Evolutionary conservation across 2,329 filamentous ascomycete species (phyloP).

Genomic region (Claviceps pusilla): DNA sequence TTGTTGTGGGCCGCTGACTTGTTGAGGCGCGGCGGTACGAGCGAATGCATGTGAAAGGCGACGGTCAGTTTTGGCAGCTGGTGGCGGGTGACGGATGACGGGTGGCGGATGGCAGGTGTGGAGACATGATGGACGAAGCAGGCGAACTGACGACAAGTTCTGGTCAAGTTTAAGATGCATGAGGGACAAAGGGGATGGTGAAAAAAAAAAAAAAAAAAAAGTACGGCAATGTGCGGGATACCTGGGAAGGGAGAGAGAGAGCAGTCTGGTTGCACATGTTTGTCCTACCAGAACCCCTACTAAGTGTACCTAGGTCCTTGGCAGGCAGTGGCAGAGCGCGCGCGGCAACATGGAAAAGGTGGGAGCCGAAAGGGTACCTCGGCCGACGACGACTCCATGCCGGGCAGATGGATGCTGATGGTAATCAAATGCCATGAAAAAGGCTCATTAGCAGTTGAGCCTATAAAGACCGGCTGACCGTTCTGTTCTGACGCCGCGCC

Average conservation of each 20-base stretch:
- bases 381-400: not conserved
- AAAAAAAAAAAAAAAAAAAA: too few relatives aligned
- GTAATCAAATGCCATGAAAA: not conserved
- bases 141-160: too few relatives aligned
- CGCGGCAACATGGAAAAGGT: not conserved
- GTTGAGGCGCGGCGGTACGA: too few relatives aligned
- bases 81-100: not conserved
- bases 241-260: not conserved
- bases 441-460: too few relatives aligned
- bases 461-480: too few relatives aligned
- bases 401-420: not conserved
- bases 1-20: too few relatives aligned
- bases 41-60: not conserved
- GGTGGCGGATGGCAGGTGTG: not conserved
- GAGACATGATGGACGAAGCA: not conserved
- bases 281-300: too few relatives aligned
- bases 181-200: too few relatives aligned
- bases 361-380: not conserved
- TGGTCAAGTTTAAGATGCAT: too few relatives aligned
- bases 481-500: too few relatives aligned
- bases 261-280: not conserved
- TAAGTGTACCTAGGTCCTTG: not conserved
- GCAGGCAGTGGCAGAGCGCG: not conserved
- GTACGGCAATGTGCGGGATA: too few relatives aligned
- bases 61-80: not conserved